These are phyloP conservation scores for Rhynchospora breviuscula DNA, from an alignment of 176 grass and related monocot genomes.

Conservation along the genomic window DNA sequence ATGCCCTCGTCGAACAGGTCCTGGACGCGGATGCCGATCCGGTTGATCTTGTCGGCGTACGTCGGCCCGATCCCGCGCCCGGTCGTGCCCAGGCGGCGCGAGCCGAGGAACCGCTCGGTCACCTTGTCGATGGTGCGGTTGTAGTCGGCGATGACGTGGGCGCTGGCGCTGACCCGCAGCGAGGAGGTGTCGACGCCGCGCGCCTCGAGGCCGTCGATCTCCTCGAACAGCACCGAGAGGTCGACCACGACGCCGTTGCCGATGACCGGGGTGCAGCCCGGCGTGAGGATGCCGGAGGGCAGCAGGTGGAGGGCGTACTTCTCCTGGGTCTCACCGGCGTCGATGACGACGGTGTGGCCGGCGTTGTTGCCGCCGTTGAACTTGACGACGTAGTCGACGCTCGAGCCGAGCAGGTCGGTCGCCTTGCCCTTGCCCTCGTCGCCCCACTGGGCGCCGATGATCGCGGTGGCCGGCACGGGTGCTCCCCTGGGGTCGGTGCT, in stretches of 20 bases:
- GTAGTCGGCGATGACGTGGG: slow-evolving; percentile 74
- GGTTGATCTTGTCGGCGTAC: slow-evolving; percentile 75
- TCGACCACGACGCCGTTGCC: slow-evolving; percentile 76
- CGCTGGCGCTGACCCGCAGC: slow-evolving; percentile 61
- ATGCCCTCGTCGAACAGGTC: slow-evolving; percentile 74
- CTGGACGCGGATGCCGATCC: slow-evolving; percentile 67
- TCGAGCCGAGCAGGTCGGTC: slow-evolving; percentile 61
- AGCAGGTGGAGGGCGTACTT: slow-evolving; percentile 83
- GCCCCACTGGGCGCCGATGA: slow-evolving; percentile 87
- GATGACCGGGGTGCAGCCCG: slow-evolving; percentile 60
- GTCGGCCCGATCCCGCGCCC: slow-evolving; percentile 83
- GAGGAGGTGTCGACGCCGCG: slow-evolving; percentile 58
- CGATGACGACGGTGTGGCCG: slow-evolving; percentile 82
- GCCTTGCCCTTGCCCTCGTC: slow-evolving; percentile 89
- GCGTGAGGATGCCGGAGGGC: slow-evolving; percentile 77
- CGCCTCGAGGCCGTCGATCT: slow-evolving; percentile 74
- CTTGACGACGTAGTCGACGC: slow-evolving; percentile 65
- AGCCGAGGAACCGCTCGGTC: slow-evolving; percentile 60
- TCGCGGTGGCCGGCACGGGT: too few species aligned
- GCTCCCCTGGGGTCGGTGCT: too few species aligned
- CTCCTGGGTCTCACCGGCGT: slow-evolving; percentile 80
- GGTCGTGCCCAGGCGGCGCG: slow-evolving; percentile 72
- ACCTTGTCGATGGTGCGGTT: slow-evolving; percentile 76
- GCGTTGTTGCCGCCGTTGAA: slow-evolving; percentile 90
- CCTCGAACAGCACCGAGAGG: slow-evolving; percentile 67